A percentile compares a stretch with the other conserved stretches of the same genome.
phyloP scores from a whole-genome alignment of 2,329 filamentous ascomycete species.

The Alternaria burnsii region DNA sequence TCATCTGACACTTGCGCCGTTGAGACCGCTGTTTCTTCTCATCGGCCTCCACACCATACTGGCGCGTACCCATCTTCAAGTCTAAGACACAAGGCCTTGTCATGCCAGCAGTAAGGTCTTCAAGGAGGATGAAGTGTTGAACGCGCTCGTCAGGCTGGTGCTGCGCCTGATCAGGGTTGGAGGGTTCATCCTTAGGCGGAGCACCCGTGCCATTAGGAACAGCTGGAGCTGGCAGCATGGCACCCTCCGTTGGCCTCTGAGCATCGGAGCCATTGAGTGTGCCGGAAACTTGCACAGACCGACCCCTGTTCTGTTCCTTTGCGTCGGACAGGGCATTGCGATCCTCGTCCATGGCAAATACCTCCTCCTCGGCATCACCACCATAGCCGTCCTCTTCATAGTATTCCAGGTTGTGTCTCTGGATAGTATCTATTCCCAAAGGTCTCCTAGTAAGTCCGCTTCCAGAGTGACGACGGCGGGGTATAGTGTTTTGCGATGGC shows the following conservation, averaged over 20 bases:
- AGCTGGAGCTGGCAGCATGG: slow-evolving; percentile 47
- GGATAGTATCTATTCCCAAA: slow-evolving; percentile 69
- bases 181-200: slow-evolving; percentile 29
- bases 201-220: slow-evolving; percentile 23
- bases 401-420: slow-evolving; percentile 83
- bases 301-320: slow-evolving; percentile 13
- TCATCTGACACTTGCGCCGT: slow-evolving; percentile 88
- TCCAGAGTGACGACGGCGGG: slow-evolving; percentile 80
- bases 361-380: slow-evolving; percentile 76
- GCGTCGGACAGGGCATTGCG: slow-evolving; percentile 20
- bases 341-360: slow-evolving; percentile 72
- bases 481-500: slow-evolving; percentile 36
- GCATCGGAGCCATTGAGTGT: not conserved
- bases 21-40: slow-evolving; percentile 95
- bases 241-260: slow-evolving; percentile 24
- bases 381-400: slow-evolving; percentile 90
- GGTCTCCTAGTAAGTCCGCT: slow-evolving; percentile 79
- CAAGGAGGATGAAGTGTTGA: slow-evolving; percentile 90
- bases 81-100: slow-evolving; percentile 96
- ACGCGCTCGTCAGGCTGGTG: slow-evolving; percentile 69
- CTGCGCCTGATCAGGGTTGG: slow-evolving; percentile 57
- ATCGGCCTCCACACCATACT: slow-evolving; percentile 91
- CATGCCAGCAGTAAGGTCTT: slow-evolving; percentile 97
- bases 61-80: slow-evolving; percentile 97
- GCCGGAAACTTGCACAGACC: slow-evolving; percentile 3